Base-by-base conservation (phyloP, 148 eudicot genomes). In the Vaccinium vitisidaea region DNA sequence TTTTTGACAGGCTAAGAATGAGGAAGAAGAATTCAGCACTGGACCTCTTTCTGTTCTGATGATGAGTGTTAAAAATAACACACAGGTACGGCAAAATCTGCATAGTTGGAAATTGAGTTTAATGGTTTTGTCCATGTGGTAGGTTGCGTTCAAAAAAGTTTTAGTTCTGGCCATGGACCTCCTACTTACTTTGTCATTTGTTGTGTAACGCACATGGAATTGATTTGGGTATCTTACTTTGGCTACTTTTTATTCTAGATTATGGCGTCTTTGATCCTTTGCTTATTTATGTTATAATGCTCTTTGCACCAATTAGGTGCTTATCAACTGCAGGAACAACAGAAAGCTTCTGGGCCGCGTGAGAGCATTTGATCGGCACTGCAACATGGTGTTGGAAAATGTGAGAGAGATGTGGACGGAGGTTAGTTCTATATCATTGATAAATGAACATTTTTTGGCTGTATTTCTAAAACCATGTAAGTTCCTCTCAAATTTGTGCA, bases 281-380 rank as follows among this genome's bases (percentile, higher is more conserved):
- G 14, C 23, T 7, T 14, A n/a, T 71, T 8, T 4, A 11, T 67
- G 16, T 36, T 55, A 15, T 32, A 32, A 73, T 53, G 9, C 23
- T 83, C 21, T 63, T 75, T 13, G 65, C 53, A 32, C 67, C 36
- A 46, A 23, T 18, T 89, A 94, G 98, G 95, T 96, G 53, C 95
- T 96, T 58, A 96, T 96, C 83, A 96, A 94, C 90, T 96, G 98
- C 88, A 88, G 98, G 80, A 96, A 96, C 89, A 96, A 96, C 90
- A 93, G 90, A 77, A 94, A 96, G 85, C 91, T 96, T 83, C 87
- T 92, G 10, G 95, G 98, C 15, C 93, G 92, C 27, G 94, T 93
- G 76, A 93, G 94, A 88, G 94, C 95, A 83, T 92, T 93, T 85
- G 95, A 92, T 84, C 90, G 94, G 23, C 94, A 92, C 88, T 93